phyloP scores from a whole-genome alignment of 2,329 filamentous ascomycete species.

The Epichloe scottii region DNA sequence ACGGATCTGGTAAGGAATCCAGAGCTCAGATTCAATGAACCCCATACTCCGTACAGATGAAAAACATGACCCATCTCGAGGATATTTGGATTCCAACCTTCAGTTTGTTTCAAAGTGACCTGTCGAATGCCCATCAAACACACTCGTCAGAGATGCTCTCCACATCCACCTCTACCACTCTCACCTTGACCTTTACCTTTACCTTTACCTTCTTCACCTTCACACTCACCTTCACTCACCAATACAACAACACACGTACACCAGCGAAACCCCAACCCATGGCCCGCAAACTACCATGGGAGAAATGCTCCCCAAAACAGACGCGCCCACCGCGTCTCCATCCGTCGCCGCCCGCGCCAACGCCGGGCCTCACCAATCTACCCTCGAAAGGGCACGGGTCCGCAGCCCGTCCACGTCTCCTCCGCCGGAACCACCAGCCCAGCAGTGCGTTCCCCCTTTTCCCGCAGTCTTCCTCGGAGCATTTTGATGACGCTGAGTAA shows the following conservation, averaged over 20 bases:
- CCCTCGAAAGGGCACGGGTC: background rate
- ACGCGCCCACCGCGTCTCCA: background rate
- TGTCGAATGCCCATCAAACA: too few relatives aligned
- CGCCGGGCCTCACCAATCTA: background rate
- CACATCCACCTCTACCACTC: background rate
- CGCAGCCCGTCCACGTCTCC: constrained; percentile 38
- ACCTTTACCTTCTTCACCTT: background rate
- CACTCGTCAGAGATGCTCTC: too few relatives aligned
- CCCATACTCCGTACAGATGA: too few relatives aligned
- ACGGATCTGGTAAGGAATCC: too few relatives aligned
- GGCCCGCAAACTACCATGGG: constrained; percentile 7
- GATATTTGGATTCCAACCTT: too few relatives aligned
- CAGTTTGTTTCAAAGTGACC: too few relatives aligned
- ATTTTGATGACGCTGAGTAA: too few relatives aligned
- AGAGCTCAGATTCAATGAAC: too few relatives aligned
- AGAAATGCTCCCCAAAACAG: background rate
- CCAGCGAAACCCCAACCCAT: background rate
- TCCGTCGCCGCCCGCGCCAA: background rate
- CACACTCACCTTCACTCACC: background rate
- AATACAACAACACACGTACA: background rate
- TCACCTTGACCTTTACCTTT: constrained; percentile 1
- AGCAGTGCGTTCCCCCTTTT: constrained; percentile 25
- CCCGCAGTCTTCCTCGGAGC: background rate
- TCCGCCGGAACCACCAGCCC: constrained; percentile 32
- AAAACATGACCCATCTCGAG: too few relatives aligned